phyloP scores from a whole-genome alignment of 2,329 filamentous ascomycete species.

The Fusarium avenaceum region DNA sequence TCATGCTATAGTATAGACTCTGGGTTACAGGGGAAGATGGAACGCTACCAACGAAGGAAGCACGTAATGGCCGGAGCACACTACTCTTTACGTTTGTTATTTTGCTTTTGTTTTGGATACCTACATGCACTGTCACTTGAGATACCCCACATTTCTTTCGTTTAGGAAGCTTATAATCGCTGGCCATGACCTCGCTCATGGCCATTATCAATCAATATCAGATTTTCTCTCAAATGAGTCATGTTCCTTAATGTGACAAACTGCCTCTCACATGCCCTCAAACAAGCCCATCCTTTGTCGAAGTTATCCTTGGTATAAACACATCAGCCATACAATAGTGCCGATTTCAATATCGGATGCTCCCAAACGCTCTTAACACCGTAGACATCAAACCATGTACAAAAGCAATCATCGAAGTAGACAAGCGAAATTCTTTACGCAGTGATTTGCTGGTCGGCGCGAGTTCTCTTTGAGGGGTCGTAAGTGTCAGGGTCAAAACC shows the following conservation, averaged over 20 bases:
- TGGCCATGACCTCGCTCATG: constrained; percentile 29
- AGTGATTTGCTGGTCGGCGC: background rate
- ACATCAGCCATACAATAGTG: constrained; percentile 7
- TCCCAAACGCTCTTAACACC: constrained; percentile 21
- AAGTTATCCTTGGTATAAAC: constrained; percentile 12
- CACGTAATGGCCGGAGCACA: constrained; percentile 41
- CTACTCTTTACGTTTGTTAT: constrained; percentile 22
- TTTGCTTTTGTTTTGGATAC: constrained; percentile 32
- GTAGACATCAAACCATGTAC: background rate
- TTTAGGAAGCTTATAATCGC: constrained; percentile 44
- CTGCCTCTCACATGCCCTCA: background rate
- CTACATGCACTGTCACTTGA: constrained; percentile 46
- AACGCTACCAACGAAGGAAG: constrained; percentile 9
- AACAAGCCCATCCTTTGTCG: background rate
- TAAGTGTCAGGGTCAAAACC: constrained; percentile 66
- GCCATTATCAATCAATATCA: constrained; percentile 27
- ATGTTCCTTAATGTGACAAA: background rate
- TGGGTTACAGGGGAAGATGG: constrained; percentile 18
- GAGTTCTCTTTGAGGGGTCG: constrained; percentile 19
- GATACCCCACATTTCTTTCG: constrained; percentile 51
- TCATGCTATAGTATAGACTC: constrained; percentile 32
- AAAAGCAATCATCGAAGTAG: background rate
- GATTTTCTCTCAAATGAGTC: constrained; percentile 4
- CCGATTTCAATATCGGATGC: background rate
- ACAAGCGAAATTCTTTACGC: background rate